Base-by-base conservation (phyloP, 1,284 basidiomycete genomes). In the Phlebopus sp. region DNA sequence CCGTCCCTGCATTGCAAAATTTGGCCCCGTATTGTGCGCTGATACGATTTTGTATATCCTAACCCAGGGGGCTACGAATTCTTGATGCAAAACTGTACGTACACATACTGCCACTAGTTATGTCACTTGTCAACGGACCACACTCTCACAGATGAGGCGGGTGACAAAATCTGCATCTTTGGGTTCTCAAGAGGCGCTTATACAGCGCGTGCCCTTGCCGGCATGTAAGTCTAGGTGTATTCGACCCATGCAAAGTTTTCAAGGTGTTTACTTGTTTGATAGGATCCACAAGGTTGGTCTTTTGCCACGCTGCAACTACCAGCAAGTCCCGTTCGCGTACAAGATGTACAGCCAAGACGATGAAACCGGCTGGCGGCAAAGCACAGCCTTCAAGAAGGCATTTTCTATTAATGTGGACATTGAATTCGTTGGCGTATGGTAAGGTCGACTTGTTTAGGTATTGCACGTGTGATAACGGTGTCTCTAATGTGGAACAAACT, bases 321-420 rank as follows among this genome's bases (percentile, higher is more conserved):
- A 84, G 46, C 82, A 86, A 59, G 73, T 86, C 15, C 77, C 79
- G 0, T 85, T 86, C 54, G 85, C 84, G 8, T 86, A 84, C 69
- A 78, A 80, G 48, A 83, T 86, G 81, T 86, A 76, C 64, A 75
- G 71, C 8, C 58, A 65, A 17, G 69, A 76, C 13, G 76, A 79
- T 44, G 63, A 71, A 0, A 1, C 30, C 2, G 83, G 83, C 0
- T 81, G 79, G 76, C 53, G 56, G 18, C 77, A 79, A 55, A 77
- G 75, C 34, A 76, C 69, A 2, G 76, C 69, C 0, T 88, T 87
- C 71, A 86, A 84, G 59, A 75, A 76, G 42, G 73, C 82, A 0
- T 86, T 85, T 53, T 82, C 76, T 0, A 73, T 75, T 19, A 75
- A 80, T 38, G 78, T 81, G 5, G 66, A 72, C 6, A 74, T 84